A percentile compares a stretch with the other conserved stretches of the same genome.
Evolutionary conservation across 1,284 basidiomycete genomes (phyloP).

Genomic region (Ustilago xerochloae): DNA sequence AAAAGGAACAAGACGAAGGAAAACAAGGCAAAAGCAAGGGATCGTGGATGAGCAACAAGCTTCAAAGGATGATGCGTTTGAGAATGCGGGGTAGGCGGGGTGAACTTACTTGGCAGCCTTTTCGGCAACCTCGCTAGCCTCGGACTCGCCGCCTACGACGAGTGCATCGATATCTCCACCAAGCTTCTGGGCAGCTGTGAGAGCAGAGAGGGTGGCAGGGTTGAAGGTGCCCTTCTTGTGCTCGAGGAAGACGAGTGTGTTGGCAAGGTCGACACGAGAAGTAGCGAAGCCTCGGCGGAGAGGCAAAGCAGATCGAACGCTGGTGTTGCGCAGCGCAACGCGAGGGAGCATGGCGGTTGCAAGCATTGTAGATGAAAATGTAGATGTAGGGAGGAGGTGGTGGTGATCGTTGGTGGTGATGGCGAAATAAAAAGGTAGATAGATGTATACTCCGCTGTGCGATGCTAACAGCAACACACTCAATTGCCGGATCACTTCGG

Average conservation of each 20-base stretch:
- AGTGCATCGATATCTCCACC: constrained; percentile 88
- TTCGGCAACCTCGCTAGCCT: constrained; percentile 78
- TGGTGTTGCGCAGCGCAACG: constrained; percentile 22
- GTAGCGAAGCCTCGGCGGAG: constrained; percentile 56
- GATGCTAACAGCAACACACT: too few relatives aligned
- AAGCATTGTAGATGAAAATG: constrained; percentile 35
- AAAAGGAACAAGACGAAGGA: neutral
- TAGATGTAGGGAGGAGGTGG: neutral
- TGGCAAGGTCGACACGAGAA: constrained; percentile 61
- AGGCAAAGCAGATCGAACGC: constrained; percentile 19
- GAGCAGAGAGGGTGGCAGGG: constrained; percentile 84
- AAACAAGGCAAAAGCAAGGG: neutral
- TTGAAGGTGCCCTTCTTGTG: constrained; percentile 85
- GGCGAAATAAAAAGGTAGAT: neutral
- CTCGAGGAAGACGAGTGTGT: constrained; percentile 85
- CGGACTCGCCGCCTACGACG: constrained; percentile 79
- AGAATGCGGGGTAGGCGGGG: neutral
- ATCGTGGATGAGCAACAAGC: neutral
- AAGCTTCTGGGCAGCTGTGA: constrained; percentile 86
- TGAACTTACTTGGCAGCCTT: constrained; percentile 81
- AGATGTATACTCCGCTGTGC: neutral
- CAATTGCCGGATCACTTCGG: constrained; percentile 20
- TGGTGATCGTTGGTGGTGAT: constrained; percentile 8
- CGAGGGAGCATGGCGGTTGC: constrained; percentile 41
- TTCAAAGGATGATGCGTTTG: neutral